Evolutionary conservation across 805 yeast species (phyloP), one percentile per base, ranked within the genome.

Genomic region (Henningerozyma blattae): DNA sequence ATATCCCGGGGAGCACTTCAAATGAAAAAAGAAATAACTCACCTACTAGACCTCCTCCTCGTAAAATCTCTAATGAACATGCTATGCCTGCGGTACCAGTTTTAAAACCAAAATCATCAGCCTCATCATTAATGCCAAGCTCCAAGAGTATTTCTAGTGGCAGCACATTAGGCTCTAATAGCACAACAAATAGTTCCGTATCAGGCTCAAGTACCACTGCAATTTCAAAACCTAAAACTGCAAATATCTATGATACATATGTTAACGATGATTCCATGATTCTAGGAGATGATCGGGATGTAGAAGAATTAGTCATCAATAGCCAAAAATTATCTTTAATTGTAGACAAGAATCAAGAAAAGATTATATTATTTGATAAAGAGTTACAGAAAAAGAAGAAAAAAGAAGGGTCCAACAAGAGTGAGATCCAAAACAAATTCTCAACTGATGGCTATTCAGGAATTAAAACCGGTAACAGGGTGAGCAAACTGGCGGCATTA

Each of bases 401-500:
- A 19, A 26, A 29, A 24, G 39, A 35, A 17, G 37, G 34, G 19
- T 42, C 32, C 13, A 26, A 30, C 3, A 30, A 22, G 7, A 37
- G 52, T 1, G 30, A 32, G 12, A 31, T 35, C 15, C 31, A 39
- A 6, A 33, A 35, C 8, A 56, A 55, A 30, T 55, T 57, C 20
- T 54, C 64, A 1, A 45, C 49, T 10, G 52, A 56, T 28, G 60
- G 64, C 5, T 54, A 61, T 33, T 45, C 59, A 3, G 54, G 53
- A 5, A 72, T 72, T 5, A 61, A 69, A 10, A 50, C 75, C 14
- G 76, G 74, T 10, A 62, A 70, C 34, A 72, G 71, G 52, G 84
- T 77, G 1, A 70, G 75, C 10, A 75, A 70, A 46, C 57, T 77
- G 38, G 79, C 84, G 2, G 68, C 65, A 37, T 52, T 77, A 27